Evolutionary conservation across 2,329 filamentous ascomycete genomes (phyloP), one percentile per base, ranked within the genome.

Genomic region (Cercospora sp.): DNA sequence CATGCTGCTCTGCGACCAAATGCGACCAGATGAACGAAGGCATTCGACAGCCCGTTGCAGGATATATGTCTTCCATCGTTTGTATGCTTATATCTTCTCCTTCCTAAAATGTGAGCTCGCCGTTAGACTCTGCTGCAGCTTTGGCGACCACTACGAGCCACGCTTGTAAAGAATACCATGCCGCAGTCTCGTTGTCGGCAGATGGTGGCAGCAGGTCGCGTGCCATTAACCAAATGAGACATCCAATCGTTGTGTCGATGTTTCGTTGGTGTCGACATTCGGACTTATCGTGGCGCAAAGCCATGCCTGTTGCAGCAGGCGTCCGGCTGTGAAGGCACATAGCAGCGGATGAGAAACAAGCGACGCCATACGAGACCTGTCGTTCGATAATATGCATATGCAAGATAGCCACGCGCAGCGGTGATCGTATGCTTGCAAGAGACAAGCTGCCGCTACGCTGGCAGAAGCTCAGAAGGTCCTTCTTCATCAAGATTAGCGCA

Each of bases 381-480:
- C 33, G 48, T 10, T 13, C 13, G 16, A 12, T 18, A 5, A 59
- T 33, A 6, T 36, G 55, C 31, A 59, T 59, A 59, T 59, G 55
- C 55, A 59, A 31, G 30, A 31, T 31, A 18, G 55, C 55, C 55
- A 59, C 28, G 62, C 20, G 53, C 28, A 23, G 23, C 10, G 31
- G 33, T 18, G 26, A 12, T 45, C 12, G 8, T 23, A 30, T 33
- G 62, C 62, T 64, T 64, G 62, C 53, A 12, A 28, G 13, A 64
- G 23, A 64, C 36, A 64, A 64, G 62, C 51, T 26, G 10, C n/a
- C 30, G 58, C 58, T 39, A 16, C n/a, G 31, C 3, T 58, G 3
- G 53, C n/a, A 42, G 42, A 64, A 53, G 51, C 57, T 36, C 36
- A 28, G 20, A 64, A 64, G 62, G 51, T 64, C 62, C 62, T 64